These are phyloP conservation scores for Wakefieldia striispora DNA, from an alignment of 768 basidiomycete species.

Conservation along the genomic window DNA sequence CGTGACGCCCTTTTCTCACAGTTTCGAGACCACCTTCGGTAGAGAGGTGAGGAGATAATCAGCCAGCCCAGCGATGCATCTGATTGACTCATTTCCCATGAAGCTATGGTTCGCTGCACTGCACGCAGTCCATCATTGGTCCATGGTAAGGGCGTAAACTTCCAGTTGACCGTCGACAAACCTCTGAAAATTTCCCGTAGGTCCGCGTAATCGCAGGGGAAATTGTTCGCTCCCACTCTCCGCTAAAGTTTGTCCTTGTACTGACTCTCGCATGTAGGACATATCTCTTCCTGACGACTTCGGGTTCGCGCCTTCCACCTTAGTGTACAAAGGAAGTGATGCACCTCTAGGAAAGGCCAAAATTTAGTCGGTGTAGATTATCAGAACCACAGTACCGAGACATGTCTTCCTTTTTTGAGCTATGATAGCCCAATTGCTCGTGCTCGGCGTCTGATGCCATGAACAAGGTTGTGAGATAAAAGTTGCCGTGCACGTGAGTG, in stretches of 20 bases:
- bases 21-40: constrained; percentile 77
- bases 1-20: constrained; percentile 74
- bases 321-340: constrained; percentile 70
- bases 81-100: constrained; percentile 6
- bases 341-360: constrained; percentile 65
- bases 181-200: constrained; percentile 34
- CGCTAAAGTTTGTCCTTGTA: background rate
- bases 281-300: constrained; percentile 72
- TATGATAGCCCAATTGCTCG: background rate
- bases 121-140: constrained; percentile 90
- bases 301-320: constrained; percentile 83
- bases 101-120: constrained; percentile 85
- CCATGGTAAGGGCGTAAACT: constrained; percentile 55
- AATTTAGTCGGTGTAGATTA: constrained; percentile 37
- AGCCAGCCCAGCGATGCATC: background rate
- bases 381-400: constrained; percentile 5
- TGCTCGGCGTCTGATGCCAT: no score
- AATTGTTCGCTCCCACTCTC: constrained; percentile 49
- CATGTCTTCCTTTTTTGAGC: constrained; percentile 7
- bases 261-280: constrained; percentile 41
- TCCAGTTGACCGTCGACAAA: background rate
- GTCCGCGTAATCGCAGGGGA: constrained; percentile 84
- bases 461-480: no score
- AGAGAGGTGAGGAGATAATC: constrained; percentile 55
- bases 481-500: constrained; percentile 21